phyloP scores from a whole-genome alignment of 129 eudicot species.

The Artemisia argyi region DNA sequence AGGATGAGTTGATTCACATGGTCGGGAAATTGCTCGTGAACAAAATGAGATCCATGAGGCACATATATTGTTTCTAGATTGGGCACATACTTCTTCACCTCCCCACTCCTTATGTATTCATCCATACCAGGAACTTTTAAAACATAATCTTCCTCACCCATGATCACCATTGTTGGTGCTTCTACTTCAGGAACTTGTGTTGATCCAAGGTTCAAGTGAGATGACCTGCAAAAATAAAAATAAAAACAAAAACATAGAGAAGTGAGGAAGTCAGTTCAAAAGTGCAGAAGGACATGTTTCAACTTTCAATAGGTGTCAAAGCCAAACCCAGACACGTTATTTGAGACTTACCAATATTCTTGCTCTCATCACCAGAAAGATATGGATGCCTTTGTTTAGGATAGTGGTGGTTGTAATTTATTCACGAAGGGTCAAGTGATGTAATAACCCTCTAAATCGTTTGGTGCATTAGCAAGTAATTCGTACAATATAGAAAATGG shows the following conservation, averaged over 20 bases:
- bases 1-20: slow-evolving; percentile 40
- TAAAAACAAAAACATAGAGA: not conserved
- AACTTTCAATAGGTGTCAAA: not conserved
- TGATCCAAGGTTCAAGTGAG: slow-evolving; percentile 18
- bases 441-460: too few relatives aligned
- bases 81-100: slow-evolving; percentile 32
- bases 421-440: too few relatives aligned
- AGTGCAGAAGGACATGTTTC: too few relatives aligned
- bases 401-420: too few relatives aligned
- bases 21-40: slow-evolving; percentile 41
- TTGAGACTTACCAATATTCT: not conserved
- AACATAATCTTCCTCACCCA: slow-evolving; percentile 23
- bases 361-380: too few relatives aligned
- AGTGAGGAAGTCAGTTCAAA: not conserved
- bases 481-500: too few relatives aligned
- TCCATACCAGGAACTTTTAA: slow-evolving; percentile 6
- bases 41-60: slow-evolving; percentile 38
- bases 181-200: slow-evolving; percentile 20
- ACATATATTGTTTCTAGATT: slow-evolving; percentile 18
- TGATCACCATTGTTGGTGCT: slow-evolving; percentile 26
- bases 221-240: slow-evolving; percentile 6
- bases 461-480: too few relatives aligned
- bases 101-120: slow-evolving; percentile 31
- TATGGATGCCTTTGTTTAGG: too few relatives aligned
- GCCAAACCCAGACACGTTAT: not conserved